phyloP scores from a whole-genome alignment of 2,329 filamentous ascomycete species.

The Pestalotiopsis sp. region DNA sequence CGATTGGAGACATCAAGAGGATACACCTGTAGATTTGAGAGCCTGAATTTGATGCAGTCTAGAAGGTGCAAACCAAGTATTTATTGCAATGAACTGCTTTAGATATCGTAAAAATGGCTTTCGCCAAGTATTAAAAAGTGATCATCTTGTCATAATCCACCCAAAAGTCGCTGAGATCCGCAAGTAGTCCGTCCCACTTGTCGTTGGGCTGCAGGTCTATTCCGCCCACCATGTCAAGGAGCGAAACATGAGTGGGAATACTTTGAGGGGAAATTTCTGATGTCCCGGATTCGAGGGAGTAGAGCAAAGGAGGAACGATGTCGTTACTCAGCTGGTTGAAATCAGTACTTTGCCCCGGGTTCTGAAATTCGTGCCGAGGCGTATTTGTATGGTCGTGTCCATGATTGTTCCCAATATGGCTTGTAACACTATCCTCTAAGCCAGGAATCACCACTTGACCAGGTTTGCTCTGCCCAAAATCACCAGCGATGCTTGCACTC shows the following conservation, averaged over 20 bases:
- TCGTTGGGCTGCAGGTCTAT: not conserved
- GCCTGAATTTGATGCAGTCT: not conserved
- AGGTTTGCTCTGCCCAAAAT: not conserved
- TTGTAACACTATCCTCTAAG: not conserved
- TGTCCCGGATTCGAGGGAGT: not conserved
- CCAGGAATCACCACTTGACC: not conserved
- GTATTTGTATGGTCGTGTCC: not conserved
- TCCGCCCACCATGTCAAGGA: not conserved
- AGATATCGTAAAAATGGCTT: not conserved
- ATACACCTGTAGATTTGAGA: not conserved
- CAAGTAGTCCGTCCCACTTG: not conserved
- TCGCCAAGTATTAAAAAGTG: not conserved
- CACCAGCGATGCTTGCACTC: not conserved
- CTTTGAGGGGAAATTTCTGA: not conserved
- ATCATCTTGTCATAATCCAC: slow-evolving; percentile 7
- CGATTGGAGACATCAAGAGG: slow-evolving; percentile 10
- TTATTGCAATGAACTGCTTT: not conserved
- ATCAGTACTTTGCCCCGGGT: not conserved
- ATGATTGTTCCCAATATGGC: not conserved
- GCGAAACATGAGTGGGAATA: not conserved
- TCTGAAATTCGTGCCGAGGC: not conserved
- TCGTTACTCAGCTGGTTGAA: not conserved
- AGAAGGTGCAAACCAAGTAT: not conserved
- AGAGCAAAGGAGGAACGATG: not conserved
- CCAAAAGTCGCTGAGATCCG: slow-evolving; percentile 6